Evolutionary conservation across 768 basidiomycete genomes (phyloP), one percentile per base, ranked within the genome.

Genomic region (Lentinus brumalis): DNA sequence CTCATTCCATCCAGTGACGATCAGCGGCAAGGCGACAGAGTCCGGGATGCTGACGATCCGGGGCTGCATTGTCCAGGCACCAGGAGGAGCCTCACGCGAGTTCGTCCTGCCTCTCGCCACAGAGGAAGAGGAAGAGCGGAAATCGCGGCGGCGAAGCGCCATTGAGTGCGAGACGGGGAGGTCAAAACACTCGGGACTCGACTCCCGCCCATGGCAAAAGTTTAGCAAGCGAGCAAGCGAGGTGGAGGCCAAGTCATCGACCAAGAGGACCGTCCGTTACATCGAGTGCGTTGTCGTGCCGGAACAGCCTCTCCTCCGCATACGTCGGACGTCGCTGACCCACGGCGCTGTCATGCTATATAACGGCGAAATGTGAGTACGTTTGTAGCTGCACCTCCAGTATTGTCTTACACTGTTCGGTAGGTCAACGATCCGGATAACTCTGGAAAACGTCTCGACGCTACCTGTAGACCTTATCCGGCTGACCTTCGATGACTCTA

Each of bases 321-420:
- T 99, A 71, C 83, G 92, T 57, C 80, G 92, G 70, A 92, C 89
- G 15, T 93, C 92, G n/a, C 76, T 97, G 21, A 96, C 91, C 1
- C 94, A 97, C 66, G 94, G 94, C 1, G 94, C 96, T 0, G 77
- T 98, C 29, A 96, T 97, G 93, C 78, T 98, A 53, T 98, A 96
- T 69, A 86, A 96, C 50, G 97, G 97, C 38, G 97, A 99, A 78
- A 87, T 77, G 96, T 94, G 63, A 61, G 86, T 76, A 26, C 21
- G 21, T 6, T 5, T 15, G 10, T 39, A 57, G 30, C 26, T 29
- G 40, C 63, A 15, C 30, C 35, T n/a, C 15, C 6, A 53, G 26
- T 42, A 26, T 2, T 29, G 8, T 49, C 21, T 32, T 53, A 16
- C 56, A 60, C 63, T 51, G 69, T 57, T 32, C 45, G 21, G 2